Conservation (phyloP, 148 eudicot genomes). For the Rhododendron ovatum region DNA sequence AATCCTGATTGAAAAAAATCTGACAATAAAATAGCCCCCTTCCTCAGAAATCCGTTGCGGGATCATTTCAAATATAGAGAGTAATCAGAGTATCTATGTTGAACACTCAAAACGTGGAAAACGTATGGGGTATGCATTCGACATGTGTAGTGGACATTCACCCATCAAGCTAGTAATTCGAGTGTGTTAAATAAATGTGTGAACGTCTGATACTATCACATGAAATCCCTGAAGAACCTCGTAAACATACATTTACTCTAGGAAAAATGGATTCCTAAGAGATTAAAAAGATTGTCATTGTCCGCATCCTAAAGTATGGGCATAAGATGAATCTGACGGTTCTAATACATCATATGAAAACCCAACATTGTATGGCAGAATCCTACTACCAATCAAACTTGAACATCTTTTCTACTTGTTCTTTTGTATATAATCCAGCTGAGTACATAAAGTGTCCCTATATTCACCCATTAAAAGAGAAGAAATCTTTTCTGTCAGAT, state of each 20-base stretch:
- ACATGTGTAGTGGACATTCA: background rate
- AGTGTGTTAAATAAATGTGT: background rate
- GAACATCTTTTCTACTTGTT: background rate
- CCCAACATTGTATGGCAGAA: background rate
- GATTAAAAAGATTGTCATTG: background rate
- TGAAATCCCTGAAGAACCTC: background rate
- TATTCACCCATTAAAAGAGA: background rate
- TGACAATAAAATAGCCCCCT: background rate
- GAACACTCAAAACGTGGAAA: background rate
- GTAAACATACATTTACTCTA: background rate
- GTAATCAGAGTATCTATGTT: background rate
- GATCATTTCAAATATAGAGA: background rate
- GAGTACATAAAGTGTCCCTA: background rate
- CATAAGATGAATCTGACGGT: background rate
- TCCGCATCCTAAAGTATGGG: background rate
- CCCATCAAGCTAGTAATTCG: background rate
- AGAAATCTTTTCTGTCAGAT: background rate
- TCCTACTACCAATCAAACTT: background rate
- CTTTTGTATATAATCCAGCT: background rate
- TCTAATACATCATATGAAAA: background rate
- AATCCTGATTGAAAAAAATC: background rate
- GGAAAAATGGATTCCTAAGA: background rate
- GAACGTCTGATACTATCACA: background rate
- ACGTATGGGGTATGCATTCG: background rate
- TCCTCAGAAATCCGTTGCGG: background rate